phyloP scores from a whole-genome alignment of 2,329 filamentous ascomycete genomes.

The Fusarium tupiense region DNA sequence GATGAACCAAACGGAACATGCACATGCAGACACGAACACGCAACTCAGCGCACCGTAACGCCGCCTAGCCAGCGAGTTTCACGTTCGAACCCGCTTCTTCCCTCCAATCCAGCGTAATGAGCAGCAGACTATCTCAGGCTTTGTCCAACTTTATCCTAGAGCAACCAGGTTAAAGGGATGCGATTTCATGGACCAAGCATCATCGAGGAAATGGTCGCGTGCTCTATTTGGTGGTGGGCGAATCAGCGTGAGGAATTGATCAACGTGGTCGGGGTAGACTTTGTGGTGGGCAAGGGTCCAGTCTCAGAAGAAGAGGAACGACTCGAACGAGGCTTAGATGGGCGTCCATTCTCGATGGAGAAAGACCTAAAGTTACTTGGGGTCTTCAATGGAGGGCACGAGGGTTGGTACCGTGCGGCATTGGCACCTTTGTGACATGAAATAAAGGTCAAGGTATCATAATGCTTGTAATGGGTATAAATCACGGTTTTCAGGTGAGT shows the following conservation, averaged over 20 bases:
- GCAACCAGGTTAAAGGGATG: conserved; percentile 33
- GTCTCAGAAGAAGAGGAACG: conserved; percentile 32
- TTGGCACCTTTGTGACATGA: conserved; percentile 11
- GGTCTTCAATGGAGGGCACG: conserved; percentile 18
- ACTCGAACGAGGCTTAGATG: conserved; percentile 39
- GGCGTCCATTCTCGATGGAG: conserved; percentile 24
- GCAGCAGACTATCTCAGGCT: conserved; percentile 19
- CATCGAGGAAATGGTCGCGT: conserved; percentile 57
- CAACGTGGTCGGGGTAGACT: conserved; percentile 49
- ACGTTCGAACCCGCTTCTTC: conserved; percentile 37
- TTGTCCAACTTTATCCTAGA: conserved; percentile 28
- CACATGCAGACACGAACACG: conserved; percentile 27
- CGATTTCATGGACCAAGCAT: conserved; percentile 53
- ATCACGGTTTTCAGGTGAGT: conserved; percentile 1
- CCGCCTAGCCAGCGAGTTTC: conserved; percentile 32
- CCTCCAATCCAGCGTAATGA: conserved; percentile 37
- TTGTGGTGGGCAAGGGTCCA: conserved; percentile 36
- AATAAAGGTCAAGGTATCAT: conserved; percentile 12
- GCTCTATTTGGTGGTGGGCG: conserved; percentile 46
- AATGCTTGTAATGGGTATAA: conserved; percentile 17
- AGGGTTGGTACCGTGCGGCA: conserved; percentile 13
- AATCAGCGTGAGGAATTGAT: conserved; percentile 48
- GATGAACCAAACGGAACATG: conserved; percentile 14
- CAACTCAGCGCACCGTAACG: conserved; percentile 18
- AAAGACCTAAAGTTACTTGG: conserved; percentile 13